Percentiles rank a stretch among this genome's conserved stretches.
phyloP scores from a whole-genome alignment of 352 stramenopile species.

The Phytophthora foliorum region DNA sequence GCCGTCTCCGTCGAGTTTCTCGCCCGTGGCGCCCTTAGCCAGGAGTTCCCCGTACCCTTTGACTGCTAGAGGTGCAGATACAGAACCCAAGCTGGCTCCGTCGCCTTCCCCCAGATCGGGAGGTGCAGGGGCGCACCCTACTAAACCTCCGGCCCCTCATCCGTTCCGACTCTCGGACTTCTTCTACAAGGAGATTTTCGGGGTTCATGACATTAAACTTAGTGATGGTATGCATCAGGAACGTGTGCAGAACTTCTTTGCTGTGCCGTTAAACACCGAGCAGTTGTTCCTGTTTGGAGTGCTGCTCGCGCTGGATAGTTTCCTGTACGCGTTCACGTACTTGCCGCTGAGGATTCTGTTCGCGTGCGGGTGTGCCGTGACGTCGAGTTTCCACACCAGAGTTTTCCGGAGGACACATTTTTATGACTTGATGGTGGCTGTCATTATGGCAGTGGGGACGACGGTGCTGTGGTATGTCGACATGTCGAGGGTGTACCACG shows the following conservation, averaged over 20 bases:
- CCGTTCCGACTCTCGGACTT: slow-evolving; percentile 79
- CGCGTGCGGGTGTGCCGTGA: slow-evolving; percentile 76
- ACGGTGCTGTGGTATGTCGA: slow-evolving; percentile 88
- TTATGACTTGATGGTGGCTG: slow-evolving; percentile 93
- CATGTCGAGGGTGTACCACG: slow-evolving; percentile 99
- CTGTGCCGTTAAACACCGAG: slow-evolving; percentile 78
- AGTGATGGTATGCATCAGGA: slow-evolving; percentile 80
- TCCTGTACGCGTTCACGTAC: slow-evolving; percentile 98
- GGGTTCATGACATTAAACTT: slow-evolving; percentile 82
- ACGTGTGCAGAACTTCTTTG: slow-evolving; percentile 87
- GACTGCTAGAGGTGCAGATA: slow-evolving; percentile 19
- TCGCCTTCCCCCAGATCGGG: slow-evolving; percentile 9
- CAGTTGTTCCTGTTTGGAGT: slow-evolving; percentile 95
- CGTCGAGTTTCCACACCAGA: slow-evolving; percentile 74
- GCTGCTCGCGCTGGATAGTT: slow-evolving; percentile 96
- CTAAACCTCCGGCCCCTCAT: slow-evolving; percentile 45
- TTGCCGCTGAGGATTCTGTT: slow-evolving; percentile 94
- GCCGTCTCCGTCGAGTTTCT: slow-evolving; percentile 28
- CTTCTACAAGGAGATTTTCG: slow-evolving; percentile 90
- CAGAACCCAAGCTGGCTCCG: slow-evolving; percentile 12
- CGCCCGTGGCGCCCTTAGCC: slow-evolving; percentile 32
- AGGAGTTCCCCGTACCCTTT: slow-evolving; percentile 38
- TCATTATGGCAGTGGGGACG: slow-evolving; percentile 86
- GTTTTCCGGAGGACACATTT: slow-evolving; percentile 90
- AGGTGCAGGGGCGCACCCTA: background rate